Base-by-base conservation (phyloP, 78 protist species). In the Tieghemostelium lacteum region DNA sequence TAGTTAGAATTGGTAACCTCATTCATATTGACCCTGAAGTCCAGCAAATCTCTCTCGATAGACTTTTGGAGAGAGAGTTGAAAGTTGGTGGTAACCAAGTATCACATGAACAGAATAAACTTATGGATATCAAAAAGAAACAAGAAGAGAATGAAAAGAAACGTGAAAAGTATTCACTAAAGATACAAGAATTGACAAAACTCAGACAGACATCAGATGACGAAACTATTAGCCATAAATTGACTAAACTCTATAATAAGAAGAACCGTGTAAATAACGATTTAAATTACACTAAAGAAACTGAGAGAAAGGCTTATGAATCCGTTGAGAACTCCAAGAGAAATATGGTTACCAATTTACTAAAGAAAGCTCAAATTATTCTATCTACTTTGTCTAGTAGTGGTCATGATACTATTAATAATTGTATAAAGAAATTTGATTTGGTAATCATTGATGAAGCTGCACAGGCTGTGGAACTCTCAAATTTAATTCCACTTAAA, bases 401-500 rank as follows among this genome's bases (percentile, higher is more conserved):
- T 73, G 91, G 86, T 36, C 17, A 45, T 33, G 92, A 85, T 5
- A 20, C 16, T 22, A 29, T 85, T 2, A 37, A 26, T 12, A 2
- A 5, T 3, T 85, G 87, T 0, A 55, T 62, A 20, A 74, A 62
- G 64, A 26, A 65, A 22, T 93, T 93, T 60, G 89, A 93, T 58
- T 33, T 85, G 34, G 95, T 95, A 57, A 87, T 96, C 12, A 62
- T 96, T 19, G 98, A 96, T 58, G 98, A 96, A n/a, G 97, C 97
- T 17, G 94, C 97, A 0, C 98, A 96, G 60, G 76, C 94, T 0
- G 94, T 92, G 1, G 98, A 96, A 24, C 57, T 95, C 2, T 88
- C 94, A 0, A 85, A 88, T 2, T 33, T 96, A 22, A 92, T 95
- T 37, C 95, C 97, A 17, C 73, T 94, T 14, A 63, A 54, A 31